Conservation (phyloP, 1,139 yeast species). For the Suhomyces yuchorum region DNA sequence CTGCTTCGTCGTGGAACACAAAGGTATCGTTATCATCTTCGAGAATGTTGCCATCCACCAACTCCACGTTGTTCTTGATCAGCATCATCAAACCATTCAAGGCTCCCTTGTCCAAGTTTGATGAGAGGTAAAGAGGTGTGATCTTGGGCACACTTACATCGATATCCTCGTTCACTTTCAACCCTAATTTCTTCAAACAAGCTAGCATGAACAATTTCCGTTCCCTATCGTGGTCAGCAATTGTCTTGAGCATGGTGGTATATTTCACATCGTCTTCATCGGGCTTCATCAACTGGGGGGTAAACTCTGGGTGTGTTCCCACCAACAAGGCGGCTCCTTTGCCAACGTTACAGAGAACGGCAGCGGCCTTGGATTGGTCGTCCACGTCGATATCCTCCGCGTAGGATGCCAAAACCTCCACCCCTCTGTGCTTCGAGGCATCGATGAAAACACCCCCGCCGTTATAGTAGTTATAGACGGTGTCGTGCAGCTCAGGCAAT, state of each 20-base stretch:
- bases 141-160: slow-evolving; percentile 60
- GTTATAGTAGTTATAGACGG: slow-evolving; percentile 57
- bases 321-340: slow-evolving; percentile 75
- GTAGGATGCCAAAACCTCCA: slow-evolving; percentile 74
- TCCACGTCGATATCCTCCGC: slow-evolving; percentile 43
- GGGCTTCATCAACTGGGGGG: slow-evolving; percentile 52
- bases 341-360: slow-evolving; percentile 67
- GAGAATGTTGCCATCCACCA: slow-evolving; percentile 44
- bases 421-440: slow-evolving; percentile 60
- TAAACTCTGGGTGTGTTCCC: slow-evolving; percentile 91
- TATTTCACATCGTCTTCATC: slow-evolving; percentile 28
- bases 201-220: slow-evolving; percentile 60
- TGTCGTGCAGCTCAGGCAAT: slow-evolving; percentile 27
- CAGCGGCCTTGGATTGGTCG: slow-evolving; percentile 62
- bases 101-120: slow-evolving; percentile 28
- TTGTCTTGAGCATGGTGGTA: slow-evolving; percentile 34
- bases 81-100: slow-evolving; percentile 29
- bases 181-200: slow-evolving; percentile 60
- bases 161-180: slow-evolving; percentile 59
- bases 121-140: slow-evolving; percentile 60
- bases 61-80: slow-evolving; percentile 44
- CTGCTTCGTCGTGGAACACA: slow-evolving; percentile 40
- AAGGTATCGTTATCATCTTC: slow-evolving; percentile 59
- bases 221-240: slow-evolving; percentile 43
- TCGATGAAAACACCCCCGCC: slow-evolving; percentile 89